These are phyloP conservation scores for Sclerotiophoma versabilis DNA, from an alignment of 2,329 filamentous ascomycete species.

Conservation along the genomic window DNA sequence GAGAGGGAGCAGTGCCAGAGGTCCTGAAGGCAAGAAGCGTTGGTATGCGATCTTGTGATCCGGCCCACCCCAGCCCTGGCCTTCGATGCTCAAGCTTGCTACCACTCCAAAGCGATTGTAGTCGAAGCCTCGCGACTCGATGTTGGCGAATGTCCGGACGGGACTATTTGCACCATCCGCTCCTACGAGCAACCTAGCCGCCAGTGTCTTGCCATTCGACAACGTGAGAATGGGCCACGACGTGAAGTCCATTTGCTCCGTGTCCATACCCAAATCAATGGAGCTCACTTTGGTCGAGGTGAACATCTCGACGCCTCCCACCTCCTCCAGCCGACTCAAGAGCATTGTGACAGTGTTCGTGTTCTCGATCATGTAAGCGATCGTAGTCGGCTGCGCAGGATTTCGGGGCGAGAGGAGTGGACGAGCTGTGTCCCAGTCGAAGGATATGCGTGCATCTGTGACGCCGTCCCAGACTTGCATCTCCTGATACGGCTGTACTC, in stretches of 20 bases:
- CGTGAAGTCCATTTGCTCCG: conserved; percentile 75
- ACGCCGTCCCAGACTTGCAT: conserved; percentile 99
- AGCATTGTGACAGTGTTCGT: conserved; percentile 83
- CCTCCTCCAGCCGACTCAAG: conserved; percentile 72
- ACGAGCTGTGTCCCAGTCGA: conserved; percentile 71
- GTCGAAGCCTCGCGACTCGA: conserved; percentile 88
- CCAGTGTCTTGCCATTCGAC: conserved; percentile 70
- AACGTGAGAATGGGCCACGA: conserved; percentile 88
- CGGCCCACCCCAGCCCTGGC: conserved; percentile 47
- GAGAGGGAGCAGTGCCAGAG: conserved; percentile 88
- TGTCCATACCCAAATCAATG: conserved; percentile 75
- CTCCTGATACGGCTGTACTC: conserved; percentile 87
- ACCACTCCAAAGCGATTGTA: conserved; percentile 91
- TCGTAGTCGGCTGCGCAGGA: conserved; percentile 61
- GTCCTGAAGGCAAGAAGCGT: conserved; percentile 90
- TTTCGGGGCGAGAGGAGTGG: conserved; percentile 49
- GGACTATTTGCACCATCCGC: conserved; percentile 96
- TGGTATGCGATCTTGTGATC: conserved; percentile 83
- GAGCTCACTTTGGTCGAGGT: conserved; percentile 78
- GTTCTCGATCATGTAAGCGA: conserved; percentile 98
- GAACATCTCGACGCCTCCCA: conserved; percentile 73
- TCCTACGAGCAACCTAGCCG: conserved; percentile 85
- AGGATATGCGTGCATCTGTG: conserved; percentile 84
- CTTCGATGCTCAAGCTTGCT: conserved; percentile 79
- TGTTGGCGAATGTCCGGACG: conserved; percentile 86